Conservation (phyloP, 1,139 yeast species). For the Hyphopichia burtonii region DNA sequence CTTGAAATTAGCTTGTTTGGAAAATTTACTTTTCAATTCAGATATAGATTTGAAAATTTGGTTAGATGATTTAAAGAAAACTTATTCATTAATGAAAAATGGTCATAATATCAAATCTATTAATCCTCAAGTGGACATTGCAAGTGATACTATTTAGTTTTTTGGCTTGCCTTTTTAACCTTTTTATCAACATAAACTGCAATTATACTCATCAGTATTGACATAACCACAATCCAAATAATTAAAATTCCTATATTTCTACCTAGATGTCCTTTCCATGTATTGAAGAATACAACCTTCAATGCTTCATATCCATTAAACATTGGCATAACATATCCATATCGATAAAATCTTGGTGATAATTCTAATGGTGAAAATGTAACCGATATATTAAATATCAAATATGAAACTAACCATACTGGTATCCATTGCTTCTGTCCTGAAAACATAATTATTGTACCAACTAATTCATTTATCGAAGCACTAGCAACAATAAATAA, state of each 20-base stretch:
- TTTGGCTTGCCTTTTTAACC: conserved; percentile 5
- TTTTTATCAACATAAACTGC: conserved; percentile 9
- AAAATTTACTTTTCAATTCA: conserved; percentile 18
- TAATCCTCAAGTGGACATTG: conserved; percentile 28
- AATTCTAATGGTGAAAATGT: conserved; percentile 60
- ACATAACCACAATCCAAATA: conserved; percentile 56
- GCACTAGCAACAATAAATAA: conserved; percentile 62
- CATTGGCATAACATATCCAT: conserved; percentile 68
- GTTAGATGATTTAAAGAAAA: conserved; percentile 21
- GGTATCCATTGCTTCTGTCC: conserved; percentile 52
- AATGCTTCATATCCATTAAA: conserved; percentile 56
- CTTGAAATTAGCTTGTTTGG: conserved; percentile 24
- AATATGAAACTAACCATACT: conserved; percentile 63
- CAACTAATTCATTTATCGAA: conserved; percentile 61
- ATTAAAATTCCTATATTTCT: conserved; percentile 55
- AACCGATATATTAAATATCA: conserved; percentile 58
- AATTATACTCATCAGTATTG: not conserved
- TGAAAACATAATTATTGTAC: conserved; percentile 41
- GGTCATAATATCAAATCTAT: conserved; percentile 26
- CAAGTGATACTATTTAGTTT: conserved; percentile 20
- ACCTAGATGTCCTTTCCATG: conserved; percentile 58
- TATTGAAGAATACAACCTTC: conserved; percentile 55
- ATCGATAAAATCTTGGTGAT: conserved; percentile 52
- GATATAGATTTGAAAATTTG: conserved; percentile 25
- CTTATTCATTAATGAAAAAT: conserved; percentile 27